These are phyloP conservation scores for Vigna reflexopilosa DNA, from an alignment of 306 rosid genomes.

Conservation along the genomic window DNA sequence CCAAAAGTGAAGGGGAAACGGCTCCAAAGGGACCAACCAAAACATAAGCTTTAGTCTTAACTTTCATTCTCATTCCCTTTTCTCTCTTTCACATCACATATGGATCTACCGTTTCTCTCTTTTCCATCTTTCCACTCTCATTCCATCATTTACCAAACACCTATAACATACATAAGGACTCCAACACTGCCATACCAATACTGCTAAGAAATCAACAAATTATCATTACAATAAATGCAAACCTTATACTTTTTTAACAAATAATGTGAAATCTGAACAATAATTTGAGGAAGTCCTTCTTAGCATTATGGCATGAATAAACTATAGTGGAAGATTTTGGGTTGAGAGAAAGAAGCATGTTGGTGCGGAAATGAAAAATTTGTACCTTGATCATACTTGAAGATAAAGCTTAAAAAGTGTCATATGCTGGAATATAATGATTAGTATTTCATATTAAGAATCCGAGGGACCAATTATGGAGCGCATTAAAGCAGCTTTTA, in stretches of 20 bases:
- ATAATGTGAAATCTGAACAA: too few relatives aligned
- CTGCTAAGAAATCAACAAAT: too few relatives aligned
- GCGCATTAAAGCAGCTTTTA: not conserved
- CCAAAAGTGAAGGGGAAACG: conserved; percentile 33
- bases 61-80: not conserved
- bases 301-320: not conserved
- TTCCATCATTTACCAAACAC: too few relatives aligned
- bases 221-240: too few relatives aligned
- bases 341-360: conserved; percentile 33
- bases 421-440: conserved; percentile 16
- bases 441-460: conserved; percentile 34
- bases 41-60: conserved; percentile 1
- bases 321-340: not conserved
- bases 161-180: too few relatives aligned
- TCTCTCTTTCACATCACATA: not conserved
- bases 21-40: conserved; percentile 24
- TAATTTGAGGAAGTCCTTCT: too few relatives aligned
- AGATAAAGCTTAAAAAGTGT: conserved; percentile 7
- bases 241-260: too few relatives aligned
- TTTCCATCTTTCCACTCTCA: conserved; percentile 32
- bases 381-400: conserved; percentile 6
- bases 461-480: conserved; percentile 42
- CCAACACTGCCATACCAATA: too few relatives aligned
- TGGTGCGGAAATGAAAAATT: conserved; percentile 1
- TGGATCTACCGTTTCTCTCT: not conserved